Percentiles rank a stretch among this genome's conserved stretches.
Evolutionary conservation across 2,329 filamentous ascomycete species (phyloP).

Genomic region (Colletotrichum spinosum): DNA sequence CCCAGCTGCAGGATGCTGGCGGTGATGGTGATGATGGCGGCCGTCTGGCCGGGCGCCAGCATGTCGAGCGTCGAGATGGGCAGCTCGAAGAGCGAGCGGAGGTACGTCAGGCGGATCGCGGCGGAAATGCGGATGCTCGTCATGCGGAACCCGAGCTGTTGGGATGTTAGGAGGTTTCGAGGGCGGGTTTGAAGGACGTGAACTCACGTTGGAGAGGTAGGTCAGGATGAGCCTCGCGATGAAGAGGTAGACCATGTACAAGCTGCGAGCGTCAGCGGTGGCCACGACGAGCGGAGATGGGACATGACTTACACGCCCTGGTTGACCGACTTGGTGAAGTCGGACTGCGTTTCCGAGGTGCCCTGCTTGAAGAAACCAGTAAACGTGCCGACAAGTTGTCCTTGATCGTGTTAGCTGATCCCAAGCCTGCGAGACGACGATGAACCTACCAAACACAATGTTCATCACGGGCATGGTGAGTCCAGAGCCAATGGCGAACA

Average conservation of each 20-base stretch:
- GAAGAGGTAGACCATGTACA: constrained; percentile 52
- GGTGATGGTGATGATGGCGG: constrained; percentile 62
- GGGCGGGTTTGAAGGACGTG: neutral
- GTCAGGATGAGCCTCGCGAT: constrained; percentile 47
- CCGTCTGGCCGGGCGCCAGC: constrained; percentile 61
- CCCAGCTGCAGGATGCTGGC: constrained; percentile 65
- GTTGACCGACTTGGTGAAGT: constrained; percentile 34
- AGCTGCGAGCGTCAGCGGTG: constrained; percentile 32
- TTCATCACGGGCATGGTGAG: constrained; percentile 48
- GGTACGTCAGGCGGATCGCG: constrained; percentile 60
- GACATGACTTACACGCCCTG: constrained; percentile 39
- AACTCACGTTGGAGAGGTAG: constrained; percentile 47
- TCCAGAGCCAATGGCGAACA: constrained; percentile 32
- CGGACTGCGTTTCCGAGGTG: constrained; percentile 32
- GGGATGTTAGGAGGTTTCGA: neutral
- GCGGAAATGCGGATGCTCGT: constrained; percentile 63
- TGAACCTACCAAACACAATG: constrained; percentile 47
- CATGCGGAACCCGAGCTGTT: constrained; percentile 58
- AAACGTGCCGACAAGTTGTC: constrained; percentile 46
- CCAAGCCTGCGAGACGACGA: neutral
- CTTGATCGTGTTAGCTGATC: constrained; percentile 6
- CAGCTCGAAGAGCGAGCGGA: constrained; percentile 60
- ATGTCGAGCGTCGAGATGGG: constrained; percentile 61
- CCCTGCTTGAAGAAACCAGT: constrained; percentile 40
- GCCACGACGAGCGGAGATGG: neutral